These are phyloP conservation scores for Pseudogymnoascus sp. DNA, from an alignment of 2,329 filamentous ascomycete species.

Conservation along the genomic window DNA sequence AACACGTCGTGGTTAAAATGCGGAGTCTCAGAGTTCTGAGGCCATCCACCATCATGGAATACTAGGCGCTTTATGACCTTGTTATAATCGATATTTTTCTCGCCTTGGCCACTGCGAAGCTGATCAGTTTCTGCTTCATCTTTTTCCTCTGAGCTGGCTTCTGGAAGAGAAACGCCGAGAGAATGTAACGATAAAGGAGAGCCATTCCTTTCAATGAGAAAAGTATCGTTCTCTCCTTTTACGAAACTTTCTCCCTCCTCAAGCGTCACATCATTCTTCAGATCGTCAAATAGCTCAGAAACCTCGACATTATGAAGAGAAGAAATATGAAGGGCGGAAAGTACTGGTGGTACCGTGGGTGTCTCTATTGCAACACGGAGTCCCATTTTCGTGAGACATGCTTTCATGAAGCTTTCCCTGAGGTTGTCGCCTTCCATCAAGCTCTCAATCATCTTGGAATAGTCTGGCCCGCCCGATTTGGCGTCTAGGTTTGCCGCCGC, in stretches of 20 bases:
- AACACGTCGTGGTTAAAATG: slow-evolving; percentile 80
- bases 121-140: slow-evolving; percentile 11
- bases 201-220: slow-evolving; percentile 64
- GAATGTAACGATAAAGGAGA: slow-evolving; percentile 53
- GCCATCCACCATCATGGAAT: slow-evolving; percentile 61
- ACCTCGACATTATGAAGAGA: slow-evolving; percentile 58
- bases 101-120: slow-evolving; percentile 31
- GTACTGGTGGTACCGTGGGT: slow-evolving; percentile 54
- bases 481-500: slow-evolving; percentile 69
- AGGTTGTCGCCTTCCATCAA: slow-evolving; percentile 63
- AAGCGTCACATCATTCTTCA: slow-evolving; percentile 56
- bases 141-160: slow-evolving; percentile 16
- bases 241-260: slow-evolving; percentile 66
- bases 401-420: slow-evolving; percentile 69
- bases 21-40: slow-evolving; percentile 67
- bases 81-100: slow-evolving; percentile 68
- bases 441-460: slow-evolving; percentile 60
- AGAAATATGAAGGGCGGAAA: slow-evolving; percentile 79
- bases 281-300: slow-evolving; percentile 58
- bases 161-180: slow-evolving; percentile 45
- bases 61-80: slow-evolving; percentile 67
- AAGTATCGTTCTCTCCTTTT: slow-evolving; percentile 74
- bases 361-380: slow-evolving; percentile 68
- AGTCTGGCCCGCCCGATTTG: slow-evolving; percentile 60
- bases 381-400: slow-evolving; percentile 72